phyloP scores from a whole-genome alignment of 1,284 basidiomycete species.

The Golubevia pallescens region DNA sequence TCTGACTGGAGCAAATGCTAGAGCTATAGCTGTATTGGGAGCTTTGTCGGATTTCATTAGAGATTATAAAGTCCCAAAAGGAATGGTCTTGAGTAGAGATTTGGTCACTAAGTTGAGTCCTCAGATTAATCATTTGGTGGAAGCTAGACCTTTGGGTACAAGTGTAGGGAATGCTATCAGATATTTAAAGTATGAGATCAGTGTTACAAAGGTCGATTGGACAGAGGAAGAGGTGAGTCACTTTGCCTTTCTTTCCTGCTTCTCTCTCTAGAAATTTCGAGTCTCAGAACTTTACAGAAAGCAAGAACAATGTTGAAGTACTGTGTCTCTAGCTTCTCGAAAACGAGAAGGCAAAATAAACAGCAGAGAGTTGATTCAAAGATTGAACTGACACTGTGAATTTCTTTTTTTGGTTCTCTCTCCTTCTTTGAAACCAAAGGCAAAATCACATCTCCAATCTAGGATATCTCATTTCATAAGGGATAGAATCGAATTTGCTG shows the following conservation, averaged over 20 bases:
- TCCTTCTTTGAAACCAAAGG: too few species aligned
- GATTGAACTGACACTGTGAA: too few species aligned
- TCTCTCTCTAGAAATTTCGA: neutral
- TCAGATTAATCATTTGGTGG: conserved; percentile 86
- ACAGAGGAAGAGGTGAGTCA: conserved; percentile 85
- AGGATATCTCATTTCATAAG: conserved; percentile 93
- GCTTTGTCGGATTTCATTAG: conserved; percentile 54
- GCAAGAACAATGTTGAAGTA: too few species aligned
- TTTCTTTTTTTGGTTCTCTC: too few species aligned
- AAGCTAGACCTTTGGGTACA: conserved; percentile 87
- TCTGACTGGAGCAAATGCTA: conserved; percentile 53
- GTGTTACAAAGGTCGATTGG: conserved; percentile 85
- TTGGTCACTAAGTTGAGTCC: conserved; percentile 66
- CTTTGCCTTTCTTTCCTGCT: neutral
- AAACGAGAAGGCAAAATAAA: neutral
- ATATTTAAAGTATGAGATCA: conserved; percentile 95
- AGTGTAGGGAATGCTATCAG: conserved; percentile 93
- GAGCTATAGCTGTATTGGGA: conserved; percentile 50
- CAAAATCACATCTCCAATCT: conserved; percentile 81
- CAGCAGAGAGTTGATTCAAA: neutral
- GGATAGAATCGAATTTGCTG: conserved; percentile 90
- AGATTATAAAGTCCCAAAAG: conserved; percentile 57
- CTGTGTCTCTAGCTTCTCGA: too few species aligned
- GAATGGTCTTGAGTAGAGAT: conserved; percentile 56
- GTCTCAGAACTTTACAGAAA: neutral